These are phyloP conservation scores for Mucor indicus DNA, from an alignment of 371 early-diverging fungal species.

Conservation along the genomic window DNA sequence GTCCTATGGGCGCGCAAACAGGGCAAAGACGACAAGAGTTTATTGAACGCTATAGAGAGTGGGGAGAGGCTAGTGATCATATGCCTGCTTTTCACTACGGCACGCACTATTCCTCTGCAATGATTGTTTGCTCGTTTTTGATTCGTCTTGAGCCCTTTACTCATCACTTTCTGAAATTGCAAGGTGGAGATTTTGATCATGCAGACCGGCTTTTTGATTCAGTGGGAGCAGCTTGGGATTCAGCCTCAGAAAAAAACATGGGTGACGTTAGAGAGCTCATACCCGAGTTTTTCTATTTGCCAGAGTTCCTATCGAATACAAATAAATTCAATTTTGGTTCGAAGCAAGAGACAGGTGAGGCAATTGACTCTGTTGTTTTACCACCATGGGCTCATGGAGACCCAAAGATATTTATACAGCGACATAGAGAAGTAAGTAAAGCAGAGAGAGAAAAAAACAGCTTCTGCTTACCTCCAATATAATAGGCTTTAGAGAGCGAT, in stretches of 20 bases:
- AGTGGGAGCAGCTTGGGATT: slow-evolving; percentile 62
- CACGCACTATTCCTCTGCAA: slow-evolving; percentile 87
- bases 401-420: slow-evolving; percentile 84
- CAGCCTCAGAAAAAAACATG: slow-evolving; percentile 70
- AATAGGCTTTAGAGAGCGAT: slow-evolving; percentile 83
- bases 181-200: slow-evolving; percentile 88
- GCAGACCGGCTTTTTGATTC: slow-evolving; percentile 71
- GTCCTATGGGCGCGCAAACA: slow-evolving; percentile 85
- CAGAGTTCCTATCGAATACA: slow-evolving; percentile 79
- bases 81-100: slow-evolving; percentile 83
- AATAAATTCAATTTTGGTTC: slow-evolving; percentile 82
- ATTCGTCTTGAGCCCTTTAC: slow-evolving; percentile 87
- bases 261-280: slow-evolving; percentile 86
- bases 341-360: slow-evolving; percentile 73
- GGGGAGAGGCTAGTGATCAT: slow-evolving; percentile 72
- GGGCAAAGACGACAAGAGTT: slow-evolving; percentile 59
- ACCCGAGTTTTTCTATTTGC: slow-evolving; percentile 87
- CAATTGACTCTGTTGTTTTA: slow-evolving; percentile 70
- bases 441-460: too few relatives aligned
- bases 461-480: background rate
- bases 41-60: slow-evolving; percentile 55
- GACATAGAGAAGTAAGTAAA: slow-evolving; percentile 68
- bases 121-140: slow-evolving; percentile 82
- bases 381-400: slow-evolving; percentile 86
- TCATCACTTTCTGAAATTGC: slow-evolving; percentile 70